A percentile compares a stretch with the other conserved stretches of the same genome.
phyloP scores from a whole-genome alignment of 768 basidiomycete species.

The Tylopilus vinaceipallidus region DNA sequence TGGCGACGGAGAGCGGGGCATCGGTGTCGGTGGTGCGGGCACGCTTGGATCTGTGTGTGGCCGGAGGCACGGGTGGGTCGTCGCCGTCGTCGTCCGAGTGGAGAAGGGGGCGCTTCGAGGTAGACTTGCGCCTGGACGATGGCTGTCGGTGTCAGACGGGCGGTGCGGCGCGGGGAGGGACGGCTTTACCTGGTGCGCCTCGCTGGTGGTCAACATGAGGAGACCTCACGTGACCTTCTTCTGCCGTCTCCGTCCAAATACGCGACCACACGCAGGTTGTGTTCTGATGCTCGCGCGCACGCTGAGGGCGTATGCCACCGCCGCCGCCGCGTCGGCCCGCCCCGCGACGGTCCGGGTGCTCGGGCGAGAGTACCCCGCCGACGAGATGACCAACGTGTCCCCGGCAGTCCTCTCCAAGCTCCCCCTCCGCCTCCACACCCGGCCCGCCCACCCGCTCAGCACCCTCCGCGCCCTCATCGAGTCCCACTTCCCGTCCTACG shows the following conservation, averaged over 20 bases:
- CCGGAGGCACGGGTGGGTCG: constrained; percentile 60
- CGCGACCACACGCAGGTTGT: constrained; percentile 20
- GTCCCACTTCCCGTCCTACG: constrained; percentile 74
- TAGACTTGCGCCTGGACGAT: constrained; percentile 19
- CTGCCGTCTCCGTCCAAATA: constrained; percentile 6
- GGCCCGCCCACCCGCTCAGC: constrained; percentile 79
- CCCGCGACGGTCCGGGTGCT: constrained; percentile 46
- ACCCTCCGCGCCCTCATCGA: constrained; percentile 85
- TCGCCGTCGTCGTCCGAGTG: constrained; percentile 38
- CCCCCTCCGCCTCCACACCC: constrained; percentile 68
- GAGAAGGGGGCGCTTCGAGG: constrained; percentile 26
- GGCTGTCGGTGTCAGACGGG: constrained; percentile 19
- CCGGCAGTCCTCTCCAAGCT: constrained; percentile 83
- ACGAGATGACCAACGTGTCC: constrained; percentile 81
- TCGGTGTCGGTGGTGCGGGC: constrained; percentile 29
- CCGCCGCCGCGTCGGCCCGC: constrained; percentile 6
- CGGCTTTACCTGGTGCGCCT: constrained; percentile 25
- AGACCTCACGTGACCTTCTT: constrained; percentile 4
- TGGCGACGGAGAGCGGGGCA: constrained; percentile 22
- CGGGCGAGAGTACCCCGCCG: constrained; percentile 68
- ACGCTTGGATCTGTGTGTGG: constrained; percentile 31
- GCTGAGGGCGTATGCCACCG: constrained; percentile 13
- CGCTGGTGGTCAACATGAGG: constrained; percentile 18
- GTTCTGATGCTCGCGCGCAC: no score
- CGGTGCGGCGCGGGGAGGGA: neutral